These are phyloP conservation scores for Mortierella sp. DNA, from an alignment of 371 early-diverging fungal genomes.

Conservation along the genomic window DNA sequence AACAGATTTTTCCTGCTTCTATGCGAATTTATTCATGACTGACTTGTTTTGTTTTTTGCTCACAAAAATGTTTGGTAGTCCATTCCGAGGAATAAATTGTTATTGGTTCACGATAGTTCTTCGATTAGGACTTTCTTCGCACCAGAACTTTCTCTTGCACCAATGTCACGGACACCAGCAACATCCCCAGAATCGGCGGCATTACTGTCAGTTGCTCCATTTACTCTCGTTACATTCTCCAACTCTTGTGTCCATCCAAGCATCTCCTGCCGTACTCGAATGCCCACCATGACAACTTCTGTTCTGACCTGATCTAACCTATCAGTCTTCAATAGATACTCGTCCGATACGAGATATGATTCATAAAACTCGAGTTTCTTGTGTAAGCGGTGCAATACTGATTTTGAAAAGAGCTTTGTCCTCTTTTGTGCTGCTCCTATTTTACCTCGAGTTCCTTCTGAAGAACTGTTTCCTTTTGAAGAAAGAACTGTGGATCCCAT, in stretches of 20 bases:
- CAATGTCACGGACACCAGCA: not conserved
- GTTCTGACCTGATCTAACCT: slow-evolving; percentile 33
- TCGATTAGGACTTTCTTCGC: not conserved
- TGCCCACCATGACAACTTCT: slow-evolving; percentile 39
- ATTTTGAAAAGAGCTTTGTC: slow-evolving; percentile 22
- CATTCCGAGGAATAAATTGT: not conserved
- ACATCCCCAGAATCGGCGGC: not conserved
- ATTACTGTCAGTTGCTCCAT: not conserved
- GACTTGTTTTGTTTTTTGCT: no score
- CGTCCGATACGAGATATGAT: slow-evolving; percentile 40
- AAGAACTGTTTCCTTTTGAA: not conserved
- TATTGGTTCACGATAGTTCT: not conserved
- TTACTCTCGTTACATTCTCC: slow-evolving; percentile 21
- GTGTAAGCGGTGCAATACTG: slow-evolving; percentile 21
- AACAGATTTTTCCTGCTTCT: no score
- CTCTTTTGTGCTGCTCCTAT: no score
- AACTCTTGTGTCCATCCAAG: slow-evolving; percentile 35
- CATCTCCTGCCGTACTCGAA: slow-evolving; percentile 45
- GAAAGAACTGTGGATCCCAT: not conserved
- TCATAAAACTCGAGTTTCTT: slow-evolving; percentile 56
- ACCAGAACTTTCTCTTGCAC: not conserved
- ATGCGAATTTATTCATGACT: no score
- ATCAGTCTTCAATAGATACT: slow-evolving; percentile 25
- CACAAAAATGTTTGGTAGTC: no score
- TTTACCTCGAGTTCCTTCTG: no score